These are phyloP conservation scores for Phytophthora palmivora DNA, from an alignment of 352 stramenopile species.

Conservation along the genomic window DNA sequence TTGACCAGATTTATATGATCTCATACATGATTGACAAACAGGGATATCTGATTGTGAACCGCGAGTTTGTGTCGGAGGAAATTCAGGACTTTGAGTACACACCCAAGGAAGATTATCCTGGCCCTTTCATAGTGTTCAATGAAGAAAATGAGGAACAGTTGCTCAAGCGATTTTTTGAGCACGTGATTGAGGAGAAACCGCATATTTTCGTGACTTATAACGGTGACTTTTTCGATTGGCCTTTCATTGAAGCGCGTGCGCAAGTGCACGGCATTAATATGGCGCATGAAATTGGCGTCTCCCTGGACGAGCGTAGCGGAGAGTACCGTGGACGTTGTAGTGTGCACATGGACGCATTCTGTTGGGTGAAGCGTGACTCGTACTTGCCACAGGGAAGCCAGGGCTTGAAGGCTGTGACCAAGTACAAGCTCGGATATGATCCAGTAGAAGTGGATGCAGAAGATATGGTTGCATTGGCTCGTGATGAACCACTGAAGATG, in stretches of 20 bases:
- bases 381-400: slow-evolving; percentile 98
- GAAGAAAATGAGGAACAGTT: slow-evolving; percentile 87
- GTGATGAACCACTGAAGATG: slow-evolving; percentile 97
- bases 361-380: slow-evolving; percentile 99
- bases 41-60: slow-evolving; percentile 97
- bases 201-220: slow-evolving; percentile 99
- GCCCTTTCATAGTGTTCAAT: slow-evolving; percentile 98
- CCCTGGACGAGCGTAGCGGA: slow-evolving; percentile 69
- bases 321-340: slow-evolving; percentile 93
- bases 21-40: slow-evolving; percentile 98
- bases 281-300: slow-evolving; percentile 86
- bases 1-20: slow-evolving; percentile 97
- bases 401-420: slow-evolving; percentile 99
- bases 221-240: slow-evolving; percentile 99
- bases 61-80: slow-evolving; percentile 97
- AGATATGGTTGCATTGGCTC: slow-evolving; percentile 97
- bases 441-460: slow-evolving; percentile 98
- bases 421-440: slow-evolving; percentile 99
- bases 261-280: slow-evolving; percentile 94
- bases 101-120: slow-evolving; percentile 91
- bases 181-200: slow-evolving; percentile 92
- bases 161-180: slow-evolving; percentile 90
- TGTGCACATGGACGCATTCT: slow-evolving; percentile 99
- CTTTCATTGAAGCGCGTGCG: slow-evolving; percentile 96
- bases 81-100: slow-evolving; percentile 99